Evolutionary conservation across 805 yeast species (phyloP).

Genomic region (Candida caryicola): DNA sequence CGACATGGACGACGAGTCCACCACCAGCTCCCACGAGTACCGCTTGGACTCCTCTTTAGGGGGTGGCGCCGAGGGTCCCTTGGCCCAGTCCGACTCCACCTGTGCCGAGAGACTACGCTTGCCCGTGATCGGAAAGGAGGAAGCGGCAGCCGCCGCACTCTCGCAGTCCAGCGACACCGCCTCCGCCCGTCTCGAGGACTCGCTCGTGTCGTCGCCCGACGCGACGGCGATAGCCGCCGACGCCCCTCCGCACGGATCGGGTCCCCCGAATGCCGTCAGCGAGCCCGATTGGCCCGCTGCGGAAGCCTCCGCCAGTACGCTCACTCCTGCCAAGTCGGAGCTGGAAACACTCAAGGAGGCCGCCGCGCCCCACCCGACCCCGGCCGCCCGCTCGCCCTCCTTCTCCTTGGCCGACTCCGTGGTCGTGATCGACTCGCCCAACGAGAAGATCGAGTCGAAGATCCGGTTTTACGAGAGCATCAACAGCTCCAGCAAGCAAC

Average conservation of each 20-base stretch:
- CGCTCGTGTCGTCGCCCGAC: neutral
- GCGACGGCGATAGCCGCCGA: neutral
- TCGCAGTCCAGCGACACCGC: neutral
- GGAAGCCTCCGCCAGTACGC: too few species aligned
- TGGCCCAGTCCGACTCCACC: neutral
- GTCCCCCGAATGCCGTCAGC: too few species aligned
- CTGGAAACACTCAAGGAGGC: neutral
- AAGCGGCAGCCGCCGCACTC: neutral
- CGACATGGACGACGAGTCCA: conserved; percentile 35
- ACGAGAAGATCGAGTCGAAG: neutral
- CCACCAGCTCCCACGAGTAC: conserved; percentile 11
- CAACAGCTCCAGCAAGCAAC: conserved; percentile 13
- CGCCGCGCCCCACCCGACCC: neutral
- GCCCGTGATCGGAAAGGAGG: neutral
- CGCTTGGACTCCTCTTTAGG: neutral
- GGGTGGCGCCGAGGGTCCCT: neutral
- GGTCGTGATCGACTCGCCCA: neutral
- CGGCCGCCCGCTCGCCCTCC: neutral
- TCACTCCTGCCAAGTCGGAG: too few species aligned
- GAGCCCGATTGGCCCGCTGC: too few species aligned
- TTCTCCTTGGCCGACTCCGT: neutral
- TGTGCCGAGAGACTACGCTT: neutral
- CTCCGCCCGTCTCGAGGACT: neutral
- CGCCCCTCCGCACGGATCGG: too few species aligned
- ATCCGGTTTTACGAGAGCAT: conserved; percentile 26